Base-by-base conservation (phyloP, 1,284 basidiomycete species). In the Heterobasidion parviporum region DNA sequence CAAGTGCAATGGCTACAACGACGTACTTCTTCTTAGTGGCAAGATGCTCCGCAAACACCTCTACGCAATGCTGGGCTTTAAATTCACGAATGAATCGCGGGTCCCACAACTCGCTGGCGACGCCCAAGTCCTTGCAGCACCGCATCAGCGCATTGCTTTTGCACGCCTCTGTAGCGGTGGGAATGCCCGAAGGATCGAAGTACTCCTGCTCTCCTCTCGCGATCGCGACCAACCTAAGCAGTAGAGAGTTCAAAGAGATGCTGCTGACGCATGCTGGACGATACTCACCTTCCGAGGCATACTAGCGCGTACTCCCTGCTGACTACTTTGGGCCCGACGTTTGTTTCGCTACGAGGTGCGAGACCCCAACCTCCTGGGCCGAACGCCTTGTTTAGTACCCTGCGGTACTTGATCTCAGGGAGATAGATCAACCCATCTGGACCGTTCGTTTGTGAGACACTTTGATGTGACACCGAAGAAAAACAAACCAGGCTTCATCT, bases 131-230 rank as follows among this genome's bases (percentile, higher is more conserved):
- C 69, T 99, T 99, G 75, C 94, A 97, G 70, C 96, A 98, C 36
- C 96, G 80, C 95, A 98, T 98, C 43, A 99, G 76, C 1, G 96
- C 96, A 63, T 99, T 98, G 64, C 89, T 93, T 73, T 98, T 99
- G 74, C 91, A 93, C 0, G 89, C 94, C 69, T 99, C 96, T 0
- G 90, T 92, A 0, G 96, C 96, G 0, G 95, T 99, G 1, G 96
- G 82, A 53, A 99, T 86, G 18, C 94, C 94, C 0, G 82, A 80
- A 2, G 92, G 88, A 66, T 96, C 93, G 66, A 98, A 99, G 70
- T 95, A 98, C 63, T 98, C 94, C 66, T 98, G 96, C 72, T 99
- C 96, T 47, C 96, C 96, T 56, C 96, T 81, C 1, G 96, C 90
- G 59, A 98, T 87, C 6, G 84, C 88, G 0, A 98, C 94, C 18